Conservation (phyloP, 148 eudicot species). For the Limonium bicolor region DNA sequence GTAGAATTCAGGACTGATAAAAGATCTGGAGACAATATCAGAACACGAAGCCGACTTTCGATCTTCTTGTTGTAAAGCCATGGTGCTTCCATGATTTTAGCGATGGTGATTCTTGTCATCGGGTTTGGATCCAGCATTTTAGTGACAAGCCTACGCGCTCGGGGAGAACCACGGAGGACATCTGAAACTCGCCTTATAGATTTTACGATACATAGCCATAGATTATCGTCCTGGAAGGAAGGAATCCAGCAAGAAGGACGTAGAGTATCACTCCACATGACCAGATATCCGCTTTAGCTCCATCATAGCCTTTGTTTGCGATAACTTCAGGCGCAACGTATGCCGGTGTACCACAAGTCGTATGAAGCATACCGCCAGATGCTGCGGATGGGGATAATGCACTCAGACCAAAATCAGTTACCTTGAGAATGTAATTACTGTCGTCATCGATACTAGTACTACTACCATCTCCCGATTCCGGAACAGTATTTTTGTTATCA, state of each 20-base stretch:
- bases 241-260: slow-evolving; percentile 51
- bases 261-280: slow-evolving; percentile 64
- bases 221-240: slow-evolving; percentile 68
- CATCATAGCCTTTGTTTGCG: slow-evolving; percentile 57
- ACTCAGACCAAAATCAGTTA: slow-evolving; percentile 67
- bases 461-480: too few species aligned
- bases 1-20: not conserved
- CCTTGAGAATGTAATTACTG: too few species aligned
- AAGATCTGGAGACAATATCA: slow-evolving; percentile 7
- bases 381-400: slow-evolving; percentile 30
- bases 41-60: slow-evolving; percentile 16
- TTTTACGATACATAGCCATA: slow-evolving; percentile 61
- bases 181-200: slow-evolving; percentile 54
- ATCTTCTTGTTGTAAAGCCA: slow-evolving; percentile 40
- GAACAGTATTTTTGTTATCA: too few species aligned
- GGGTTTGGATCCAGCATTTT: slow-evolving; percentile 56
- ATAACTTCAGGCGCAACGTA: slow-evolving; percentile 80
- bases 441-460: too few species aligned
- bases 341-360: slow-evolving; percentile 89
- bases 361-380: slow-evolving; percentile 45
- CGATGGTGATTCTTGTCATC: slow-evolving; percentile 33
- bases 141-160: slow-evolving; percentile 30
- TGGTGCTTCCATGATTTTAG: slow-evolving; percentile 40
- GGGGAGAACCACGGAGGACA: slow-evolving; percentile 63
- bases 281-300: slow-evolving; percentile 64